phyloP scores from a whole-genome alignment of 495 filamentous ascomycete genomes.

The Xylaria scruposa region DNA sequence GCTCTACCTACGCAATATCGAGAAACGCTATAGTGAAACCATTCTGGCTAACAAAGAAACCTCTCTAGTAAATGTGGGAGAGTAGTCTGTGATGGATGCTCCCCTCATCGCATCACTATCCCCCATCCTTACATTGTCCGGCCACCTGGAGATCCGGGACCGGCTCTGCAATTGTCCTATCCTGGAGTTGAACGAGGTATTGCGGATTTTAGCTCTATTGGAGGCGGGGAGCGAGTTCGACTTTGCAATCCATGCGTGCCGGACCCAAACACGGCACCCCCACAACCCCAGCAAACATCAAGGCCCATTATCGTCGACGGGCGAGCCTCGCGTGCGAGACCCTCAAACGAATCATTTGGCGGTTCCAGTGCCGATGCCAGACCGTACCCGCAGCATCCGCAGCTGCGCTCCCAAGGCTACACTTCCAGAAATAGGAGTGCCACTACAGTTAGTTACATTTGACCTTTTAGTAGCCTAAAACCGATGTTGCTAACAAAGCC shows the following conservation, averaged over 20 bases:
- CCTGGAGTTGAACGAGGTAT: slow-evolving; percentile 54
- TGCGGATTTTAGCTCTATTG: slow-evolving; percentile 52
- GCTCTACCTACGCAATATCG: slow-evolving; percentile 30
- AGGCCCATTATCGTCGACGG: slow-evolving; percentile 26
- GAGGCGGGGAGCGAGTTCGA: slow-evolving; percentile 84
- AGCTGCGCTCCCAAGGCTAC: neutral
- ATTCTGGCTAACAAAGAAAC: slow-evolving; percentile 27
- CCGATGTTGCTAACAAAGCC: slow-evolving; percentile 26
- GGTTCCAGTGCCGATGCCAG: slow-evolving; percentile 35
- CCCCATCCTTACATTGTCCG: slow-evolving; percentile 92
- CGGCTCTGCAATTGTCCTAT: slow-evolving; percentile 52
- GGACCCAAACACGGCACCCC: slow-evolving; percentile 81
- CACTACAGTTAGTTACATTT: slow-evolving; percentile 47
- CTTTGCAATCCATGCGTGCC: slow-evolving; percentile 96
- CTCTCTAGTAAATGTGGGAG: slow-evolving; percentile 82
- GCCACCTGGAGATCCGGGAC: slow-evolving; percentile 63
- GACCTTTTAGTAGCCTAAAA: neutral
- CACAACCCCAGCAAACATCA: slow-evolving; percentile 40
- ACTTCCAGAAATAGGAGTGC: slow-evolving; percentile 42
- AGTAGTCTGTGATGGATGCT: slow-evolving; percentile 90
- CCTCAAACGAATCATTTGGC: slow-evolving; percentile 35
- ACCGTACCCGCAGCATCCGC: slow-evolving; percentile 21
- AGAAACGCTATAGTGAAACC: neutral
- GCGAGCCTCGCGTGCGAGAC: slow-evolving; percentile 37
- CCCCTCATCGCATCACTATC: slow-evolving; percentile 94